Base-by-base conservation (phyloP, 2,329 filamentous ascomycete genomes). In the Albophoma yamanashiensis region DNA sequence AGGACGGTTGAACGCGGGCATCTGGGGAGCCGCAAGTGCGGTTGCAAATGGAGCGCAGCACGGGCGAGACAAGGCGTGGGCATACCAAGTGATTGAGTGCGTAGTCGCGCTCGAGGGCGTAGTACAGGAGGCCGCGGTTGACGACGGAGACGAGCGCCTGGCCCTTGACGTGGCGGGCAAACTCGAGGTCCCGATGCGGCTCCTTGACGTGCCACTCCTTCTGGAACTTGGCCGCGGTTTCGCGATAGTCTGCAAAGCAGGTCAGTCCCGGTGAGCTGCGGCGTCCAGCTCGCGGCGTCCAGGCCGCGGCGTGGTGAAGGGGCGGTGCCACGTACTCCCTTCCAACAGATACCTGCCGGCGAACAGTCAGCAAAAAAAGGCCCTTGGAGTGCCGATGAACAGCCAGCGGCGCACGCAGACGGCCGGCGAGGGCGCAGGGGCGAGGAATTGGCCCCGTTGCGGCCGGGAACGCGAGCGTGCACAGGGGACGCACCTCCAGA, bases 131-230 rank as follows among this genome's bases (percentile, higher is more conserved):
- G 61, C 85, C 85, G 73, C 83, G 82, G 73, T 87, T 86, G 65
- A 88, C 73, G 64, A 86, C 76, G 61, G 79, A 80, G 61, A 88
- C 82, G 68, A 88, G 76, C 66, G 84, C 83, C 74, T 86, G 83
- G 67, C 79, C 82, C 72, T 85, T 81, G 72, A 88, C 83, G 74
- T 87, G 80, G 68, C 79, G 81, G 70, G 85, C 85, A 73, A 87
- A 88, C 62, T 81, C 77, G 63, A 88, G 82, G 62, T 85, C 77
- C 67, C 80, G 79, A 70, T 87, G 83, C 67, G 85, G 85, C 72
- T 83, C 78, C 68, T 79, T 76, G 64, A 85, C 76, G 73, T 84
- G 80, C 85, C 85, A 88, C 75, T 88, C 84, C 71, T 87, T 86
- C 69, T 87, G 84, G 66, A 88, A 82, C 70, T 85, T 86, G 74